Evolutionary conservation across 176 grass and related monocot genomes (phyloP).

Genomic region (Paspalum notatum): DNA sequence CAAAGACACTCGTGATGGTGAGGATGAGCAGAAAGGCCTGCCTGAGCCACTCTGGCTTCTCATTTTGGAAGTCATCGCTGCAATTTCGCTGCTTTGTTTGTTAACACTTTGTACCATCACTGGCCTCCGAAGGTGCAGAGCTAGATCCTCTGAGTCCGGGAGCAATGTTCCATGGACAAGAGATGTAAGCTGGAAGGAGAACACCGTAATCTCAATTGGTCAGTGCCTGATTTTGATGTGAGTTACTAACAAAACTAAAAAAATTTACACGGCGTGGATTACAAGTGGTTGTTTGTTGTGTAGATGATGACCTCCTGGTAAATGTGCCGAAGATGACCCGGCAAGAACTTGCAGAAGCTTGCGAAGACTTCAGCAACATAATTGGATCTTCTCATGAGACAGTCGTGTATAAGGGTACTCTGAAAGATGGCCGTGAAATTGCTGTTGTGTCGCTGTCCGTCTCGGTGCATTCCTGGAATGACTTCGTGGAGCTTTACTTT

Average conservation of each 20-base stretch:
- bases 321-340: conserved; percentile 67
- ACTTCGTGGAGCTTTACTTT: conserved; percentile 80
- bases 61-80: conserved; percentile 67
- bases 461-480: conserved; percentile 75
- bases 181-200: conserved; percentile 69
- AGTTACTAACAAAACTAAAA: conserved; percentile 6
- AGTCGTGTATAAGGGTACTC: conserved; percentile 85
- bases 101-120: conserved; percentile 52
- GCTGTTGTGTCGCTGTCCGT: conserved; percentile 76
- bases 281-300: conserved; percentile 12
- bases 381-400: conserved; percentile 84
- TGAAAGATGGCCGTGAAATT: conserved; percentile 83
- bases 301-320: conserved; percentile 67
- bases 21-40: conserved; percentile 37
- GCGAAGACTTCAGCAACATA: conserved; percentile 99
- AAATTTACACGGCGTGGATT: neutral
- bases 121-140: conserved; percentile 50
- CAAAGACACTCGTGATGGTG: neutral
- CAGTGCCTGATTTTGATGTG: conserved; percentile 33
- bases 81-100: conserved; percentile 49
- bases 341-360: conserved; percentile 76
- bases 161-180: conserved; percentile 52
- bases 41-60: conserved; percentile 83
- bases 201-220: conserved; percentile 71
- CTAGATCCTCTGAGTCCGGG: conserved; percentile 44